Conservation (phyloP, 768 basidiomycete genomes). For the Podaxis pistillaris region DNA sequence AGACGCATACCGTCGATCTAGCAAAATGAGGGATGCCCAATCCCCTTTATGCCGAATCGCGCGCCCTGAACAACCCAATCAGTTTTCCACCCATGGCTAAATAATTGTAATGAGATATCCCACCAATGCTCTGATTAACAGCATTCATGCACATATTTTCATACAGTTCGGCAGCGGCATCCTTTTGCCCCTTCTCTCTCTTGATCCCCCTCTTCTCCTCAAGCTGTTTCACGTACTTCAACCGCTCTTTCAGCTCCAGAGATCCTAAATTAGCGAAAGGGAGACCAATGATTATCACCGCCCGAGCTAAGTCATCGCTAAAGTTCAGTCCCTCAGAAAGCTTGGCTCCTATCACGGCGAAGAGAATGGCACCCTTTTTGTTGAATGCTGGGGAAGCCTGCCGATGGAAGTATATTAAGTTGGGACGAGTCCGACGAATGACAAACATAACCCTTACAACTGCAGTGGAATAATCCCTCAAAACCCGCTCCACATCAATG, state of each 20-base stretch:
- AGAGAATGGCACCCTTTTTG: slow-evolving; percentile 71
- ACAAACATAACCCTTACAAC: slow-evolving; percentile 23
- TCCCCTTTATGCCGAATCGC: slow-evolving; percentile 90
- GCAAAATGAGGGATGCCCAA: slow-evolving; percentile 87
- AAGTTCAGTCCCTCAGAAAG: slow-evolving; percentile 91
- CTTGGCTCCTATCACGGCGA: slow-evolving; percentile 96
- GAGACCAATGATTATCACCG: slow-evolving; percentile 84
- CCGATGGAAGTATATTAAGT: slow-evolving; percentile 10
- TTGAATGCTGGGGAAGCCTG: slow-evolving; percentile 16
- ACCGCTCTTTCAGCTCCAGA: slow-evolving; percentile 84
- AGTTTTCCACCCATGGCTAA: neutral
- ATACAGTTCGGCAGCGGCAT: slow-evolving; percentile 81
- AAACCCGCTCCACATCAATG: slow-evolving; percentile 66
- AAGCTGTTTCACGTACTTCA: slow-evolving; percentile 78
- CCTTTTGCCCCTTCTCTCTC: slow-evolving; percentile 41
- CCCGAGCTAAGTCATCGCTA: slow-evolving; percentile 78
- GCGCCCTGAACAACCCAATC: slow-evolving; percentile 53
- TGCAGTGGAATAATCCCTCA: slow-evolving; percentile 70
- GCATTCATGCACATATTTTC: slow-evolving; percentile 92
- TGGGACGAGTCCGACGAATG: neutral
- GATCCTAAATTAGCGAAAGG: slow-evolving; percentile 94
- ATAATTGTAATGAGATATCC: slow-evolving; percentile 21
- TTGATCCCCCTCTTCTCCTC: slow-evolving; percentile 41
- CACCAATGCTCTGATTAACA: slow-evolving; percentile 97
- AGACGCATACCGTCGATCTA: slow-evolving; percentile 81